Evolutionary conservation across 1,284 basidiomycete genomes (phyloP).

Genomic region (Schizophyllum commune): DNA sequence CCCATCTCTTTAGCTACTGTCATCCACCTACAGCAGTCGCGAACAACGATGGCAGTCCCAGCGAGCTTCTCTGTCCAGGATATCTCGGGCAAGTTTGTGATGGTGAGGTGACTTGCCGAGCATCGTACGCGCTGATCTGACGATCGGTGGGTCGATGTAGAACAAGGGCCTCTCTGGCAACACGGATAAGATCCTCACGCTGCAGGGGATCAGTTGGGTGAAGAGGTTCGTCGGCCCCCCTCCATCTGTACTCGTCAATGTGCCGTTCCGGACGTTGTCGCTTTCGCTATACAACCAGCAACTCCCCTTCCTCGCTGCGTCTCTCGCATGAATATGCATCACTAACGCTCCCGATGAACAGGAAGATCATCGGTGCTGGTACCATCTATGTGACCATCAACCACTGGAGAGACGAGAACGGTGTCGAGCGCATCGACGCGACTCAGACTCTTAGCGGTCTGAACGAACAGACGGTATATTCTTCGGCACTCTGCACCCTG

Average conservation of each 20-base stretch:
- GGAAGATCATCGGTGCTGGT: conserved; percentile 43
- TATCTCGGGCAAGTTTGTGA: conserved; percentile 31
- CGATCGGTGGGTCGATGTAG: conserved; percentile 20
- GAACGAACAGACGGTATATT: not conserved
- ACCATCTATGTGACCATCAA: conserved; percentile 49
- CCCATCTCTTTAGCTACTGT: not conserved
- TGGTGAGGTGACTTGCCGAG: conserved; percentile 23
- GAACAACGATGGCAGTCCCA: conserved; percentile 39
- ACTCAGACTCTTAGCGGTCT: conserved; percentile 18
- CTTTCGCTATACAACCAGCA: not conserved
- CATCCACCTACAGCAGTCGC: not conserved
- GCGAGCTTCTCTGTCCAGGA: conserved; percentile 34
- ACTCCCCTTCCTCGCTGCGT: not conserved
- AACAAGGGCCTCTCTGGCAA: conserved; percentile 51
- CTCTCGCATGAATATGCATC: too few relatives aligned
- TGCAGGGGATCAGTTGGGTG: conserved; percentile 58
- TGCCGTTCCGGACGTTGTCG: not conserved
- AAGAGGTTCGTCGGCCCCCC: conserved; percentile 16
- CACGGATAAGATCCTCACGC: conserved; percentile 47
- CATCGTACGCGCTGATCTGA: not conserved
- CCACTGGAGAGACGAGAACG: conserved; percentile 49
- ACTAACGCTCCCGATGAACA: conserved; percentile 7
- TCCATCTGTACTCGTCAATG: not conserved
- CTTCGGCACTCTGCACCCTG: not conserved
- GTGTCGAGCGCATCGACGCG: conserved; percentile 53